Evolutionary conservation across 441 rosid species (phyloP).

Genomic region (Omphalea diandra): DNA sequence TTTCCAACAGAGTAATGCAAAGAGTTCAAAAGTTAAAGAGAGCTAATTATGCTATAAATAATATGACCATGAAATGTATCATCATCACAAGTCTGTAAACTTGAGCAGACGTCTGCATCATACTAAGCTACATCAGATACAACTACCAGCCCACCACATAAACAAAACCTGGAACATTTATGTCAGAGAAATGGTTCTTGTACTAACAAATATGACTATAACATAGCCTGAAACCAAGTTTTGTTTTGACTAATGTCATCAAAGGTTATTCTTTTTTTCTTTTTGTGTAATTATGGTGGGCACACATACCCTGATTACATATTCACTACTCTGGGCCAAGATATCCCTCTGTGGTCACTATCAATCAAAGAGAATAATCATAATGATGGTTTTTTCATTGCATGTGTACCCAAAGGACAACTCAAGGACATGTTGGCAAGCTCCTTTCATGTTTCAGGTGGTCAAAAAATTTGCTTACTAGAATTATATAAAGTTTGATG

Average conservation of each 20-base stretch:
- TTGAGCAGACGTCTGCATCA: not conserved
- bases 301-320: no score
- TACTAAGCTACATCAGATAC: not conserved
- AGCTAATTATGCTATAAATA: not conserved
- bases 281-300: no score
- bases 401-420: no score
- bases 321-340: no score
- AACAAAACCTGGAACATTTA: not conserved
- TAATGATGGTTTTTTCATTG: no score
- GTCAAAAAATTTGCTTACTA: not conserved
- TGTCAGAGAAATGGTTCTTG: not conserved
- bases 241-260: not conserved
- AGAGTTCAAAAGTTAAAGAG: not conserved
- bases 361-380: no score
- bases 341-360: no score
- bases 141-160: not conserved
- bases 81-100: not conserved
- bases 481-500: not conserved
- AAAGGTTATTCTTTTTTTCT: no score
- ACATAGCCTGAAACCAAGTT: not conserved
- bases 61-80: not conserved
- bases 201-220: not conserved
- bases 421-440: no score
- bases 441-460: not conserved
- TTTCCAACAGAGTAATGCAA: not conserved